Conservation (phyloP, 148 eudicot species). For the Amaranthus palmeri region DNA sequence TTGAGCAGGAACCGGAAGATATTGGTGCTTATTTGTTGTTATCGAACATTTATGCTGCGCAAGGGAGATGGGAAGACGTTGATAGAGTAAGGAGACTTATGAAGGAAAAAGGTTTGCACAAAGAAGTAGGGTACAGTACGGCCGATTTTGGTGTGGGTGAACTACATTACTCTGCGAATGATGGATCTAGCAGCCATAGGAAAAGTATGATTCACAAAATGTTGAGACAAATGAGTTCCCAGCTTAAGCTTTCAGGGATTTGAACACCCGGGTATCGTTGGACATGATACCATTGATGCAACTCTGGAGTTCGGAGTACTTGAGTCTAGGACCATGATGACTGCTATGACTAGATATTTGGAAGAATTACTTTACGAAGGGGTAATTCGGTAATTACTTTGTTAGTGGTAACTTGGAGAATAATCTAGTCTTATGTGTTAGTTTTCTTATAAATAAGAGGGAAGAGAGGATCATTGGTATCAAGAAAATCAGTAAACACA, state of each 20-base stretch:
- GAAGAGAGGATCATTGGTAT: too few species aligned
- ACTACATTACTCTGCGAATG: background rate
- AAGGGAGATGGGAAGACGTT: too few species aligned
- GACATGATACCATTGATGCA: background rate
- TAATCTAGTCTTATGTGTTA: too few species aligned
- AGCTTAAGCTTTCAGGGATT: constrained; percentile 17
- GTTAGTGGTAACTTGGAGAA: too few species aligned
- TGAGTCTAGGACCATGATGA: too few species aligned
- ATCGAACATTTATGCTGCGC: constrained; percentile 45
- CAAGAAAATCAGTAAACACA: too few species aligned
- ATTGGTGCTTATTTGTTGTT: constrained; percentile 36
- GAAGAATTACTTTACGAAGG: too few species aligned
- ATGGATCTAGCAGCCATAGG: constrained; percentile 9
- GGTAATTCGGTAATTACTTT: too few species aligned
- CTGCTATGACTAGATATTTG: too few species aligned
- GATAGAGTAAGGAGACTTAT: constrained; percentile 2
- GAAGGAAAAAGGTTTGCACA: constrained; percentile 30
- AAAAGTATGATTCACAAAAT: constrained; percentile 21
- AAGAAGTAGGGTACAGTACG: constrained; percentile 36
- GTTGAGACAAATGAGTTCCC: constrained; percentile 22
- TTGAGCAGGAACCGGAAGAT: too few species aligned
- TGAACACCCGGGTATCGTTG: background rate
- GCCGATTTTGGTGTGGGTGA: background rate
- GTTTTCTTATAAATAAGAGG: too few species aligned
- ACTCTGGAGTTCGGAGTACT: background rate